A percentile compares a stretch with the other conserved stretches of the same genome.
Conservation (phyloP, 441 rosid genomes). For the Croton laevigatus region DNA sequence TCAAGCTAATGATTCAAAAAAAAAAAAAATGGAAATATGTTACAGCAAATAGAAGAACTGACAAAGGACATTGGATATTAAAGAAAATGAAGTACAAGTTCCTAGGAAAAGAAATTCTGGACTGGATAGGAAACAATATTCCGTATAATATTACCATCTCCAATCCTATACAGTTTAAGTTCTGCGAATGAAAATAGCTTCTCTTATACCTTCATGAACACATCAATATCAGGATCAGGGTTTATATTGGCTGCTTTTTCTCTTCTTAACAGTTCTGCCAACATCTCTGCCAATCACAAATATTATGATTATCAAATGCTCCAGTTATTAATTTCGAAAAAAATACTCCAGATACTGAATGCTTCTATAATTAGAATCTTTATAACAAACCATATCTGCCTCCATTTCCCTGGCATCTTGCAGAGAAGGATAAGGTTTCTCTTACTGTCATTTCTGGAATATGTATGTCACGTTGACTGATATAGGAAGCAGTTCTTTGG, state of each 20-base stretch:
- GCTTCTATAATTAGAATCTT: background rate
- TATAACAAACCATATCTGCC: background rate
- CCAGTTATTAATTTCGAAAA: too few relatives aligned
- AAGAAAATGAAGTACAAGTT: too few relatives aligned
- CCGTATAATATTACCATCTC: background rate
- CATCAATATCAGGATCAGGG: constrained; percentile 28
- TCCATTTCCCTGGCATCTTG: constrained; percentile 28
- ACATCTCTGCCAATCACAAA: constrained; percentile 19
- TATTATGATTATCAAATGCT: background rate
- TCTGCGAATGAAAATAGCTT: background rate
- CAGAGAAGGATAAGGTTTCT: constrained; percentile 39
- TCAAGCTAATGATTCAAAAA: background rate
- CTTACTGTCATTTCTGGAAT: constrained; percentile 65
- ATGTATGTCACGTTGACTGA: constrained; percentile 57
- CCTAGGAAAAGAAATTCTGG: background rate
- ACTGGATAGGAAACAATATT: background rate
- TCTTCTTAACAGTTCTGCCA: constrained; percentile 25
- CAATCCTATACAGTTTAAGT: background rate
- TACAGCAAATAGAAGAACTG: background rate
- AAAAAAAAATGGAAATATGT: too few relatives aligned
- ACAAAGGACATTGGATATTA: background rate
- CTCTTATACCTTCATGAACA: constrained; percentile 23
- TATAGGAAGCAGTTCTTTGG: constrained; percentile 58
- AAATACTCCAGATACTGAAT: background rate
- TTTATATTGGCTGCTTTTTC: constrained; percentile 21